phyloP scores from a whole-genome alignment of 139 green algal genomes.

The Pleodorina starrii region DNA sequence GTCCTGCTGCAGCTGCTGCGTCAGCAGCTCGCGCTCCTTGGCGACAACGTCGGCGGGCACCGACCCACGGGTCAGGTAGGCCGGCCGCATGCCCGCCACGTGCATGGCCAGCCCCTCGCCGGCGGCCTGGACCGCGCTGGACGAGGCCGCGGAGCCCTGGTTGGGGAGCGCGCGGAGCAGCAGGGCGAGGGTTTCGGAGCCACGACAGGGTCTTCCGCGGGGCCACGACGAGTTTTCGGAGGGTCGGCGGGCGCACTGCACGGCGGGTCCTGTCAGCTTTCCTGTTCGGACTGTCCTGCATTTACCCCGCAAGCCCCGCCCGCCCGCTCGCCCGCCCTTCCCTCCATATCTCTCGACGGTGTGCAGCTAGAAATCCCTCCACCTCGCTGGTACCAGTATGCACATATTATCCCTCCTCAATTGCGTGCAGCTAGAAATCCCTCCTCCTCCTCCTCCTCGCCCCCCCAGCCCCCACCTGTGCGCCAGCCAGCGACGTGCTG shows the following conservation, averaged over 20 bases:
- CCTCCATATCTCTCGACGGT: too few relatives aligned
- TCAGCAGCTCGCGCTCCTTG: conserved; percentile 63
- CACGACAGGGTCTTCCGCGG: background rate
- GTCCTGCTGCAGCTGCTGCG: conserved; percentile 49
- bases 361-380: too few relatives aligned
- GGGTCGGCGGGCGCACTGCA: too few relatives aligned
- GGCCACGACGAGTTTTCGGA: too few relatives aligned
- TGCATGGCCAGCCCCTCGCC: conserved; percentile 78
- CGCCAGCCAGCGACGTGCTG: background rate
- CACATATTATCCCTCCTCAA: too few relatives aligned
- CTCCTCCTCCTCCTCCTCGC: background rate
- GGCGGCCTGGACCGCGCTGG: conserved; percentile 52
- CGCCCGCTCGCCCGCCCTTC: too few relatives aligned
- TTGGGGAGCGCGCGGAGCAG: too few relatives aligned
- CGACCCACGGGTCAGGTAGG: conserved; percentile 64
- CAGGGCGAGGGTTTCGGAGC: background rate
- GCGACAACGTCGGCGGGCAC: conserved; percentile 72
- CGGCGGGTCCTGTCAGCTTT: background rate
- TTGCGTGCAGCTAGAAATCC: too few relatives aligned
- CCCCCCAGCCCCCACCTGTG: background rate
- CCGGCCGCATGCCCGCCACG: conserved; percentile 78
- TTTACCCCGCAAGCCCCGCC: too few relatives aligned
- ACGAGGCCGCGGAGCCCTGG: too few relatives aligned
- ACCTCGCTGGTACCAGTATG: too few relatives aligned
- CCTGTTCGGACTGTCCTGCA: too few relatives aligned